Evolutionary conservation across 768 basidiomycete species (phyloP).

Genomic region (Mycena polygramma): DNA sequence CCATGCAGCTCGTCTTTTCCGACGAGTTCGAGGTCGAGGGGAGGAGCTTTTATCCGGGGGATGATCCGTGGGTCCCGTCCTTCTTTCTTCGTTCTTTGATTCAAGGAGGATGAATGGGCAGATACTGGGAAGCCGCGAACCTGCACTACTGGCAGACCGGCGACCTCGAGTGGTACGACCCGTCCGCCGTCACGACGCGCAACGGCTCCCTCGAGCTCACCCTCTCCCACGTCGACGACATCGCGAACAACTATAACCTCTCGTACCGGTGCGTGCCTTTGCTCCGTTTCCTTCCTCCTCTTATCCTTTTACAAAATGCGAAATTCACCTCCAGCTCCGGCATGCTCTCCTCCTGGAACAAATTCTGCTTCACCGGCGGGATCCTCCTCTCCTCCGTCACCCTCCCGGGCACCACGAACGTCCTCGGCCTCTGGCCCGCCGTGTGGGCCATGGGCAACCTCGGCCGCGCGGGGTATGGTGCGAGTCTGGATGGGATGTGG

Average conservation of each 20-base stretch:
- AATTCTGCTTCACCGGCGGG: slow-evolving; percentile 89
- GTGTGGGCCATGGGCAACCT: slow-evolving; percentile 84
- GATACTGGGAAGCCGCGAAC: slow-evolving; percentile 83
- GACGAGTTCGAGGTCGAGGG: slow-evolving; percentile 87
- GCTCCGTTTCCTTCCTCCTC: no score
- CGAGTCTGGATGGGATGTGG: slow-evolving; percentile 82
- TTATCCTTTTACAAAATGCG: not conserved
- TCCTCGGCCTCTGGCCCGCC: slow-evolving; percentile 83
- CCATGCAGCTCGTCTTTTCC: slow-evolving; percentile 74
- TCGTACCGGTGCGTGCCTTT: slow-evolving; percentile 44
- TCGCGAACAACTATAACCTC: slow-evolving; percentile 50
- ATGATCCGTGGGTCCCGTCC: slow-evolving; percentile 82
- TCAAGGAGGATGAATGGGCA: slow-evolving; percentile 61
- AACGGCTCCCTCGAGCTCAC: slow-evolving; percentile 77
- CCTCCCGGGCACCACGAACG: slow-evolving; percentile 75
- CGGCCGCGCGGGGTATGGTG: slow-evolving; percentile 87
- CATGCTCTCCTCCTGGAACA: slow-evolving; percentile 60
- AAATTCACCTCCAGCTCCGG: slow-evolving; percentile 48
- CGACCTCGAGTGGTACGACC: slow-evolving; percentile 89
- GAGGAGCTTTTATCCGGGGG: slow-evolving; percentile 83
- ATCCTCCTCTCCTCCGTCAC: slow-evolving; percentile 75
- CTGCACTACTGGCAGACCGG: slow-evolving; percentile 85
- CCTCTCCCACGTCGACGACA: slow-evolving; percentile 76
- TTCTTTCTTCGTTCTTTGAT: slow-evolving; percentile 85
- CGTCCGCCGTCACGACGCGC: slow-evolving; percentile 76